These are phyloP conservation scores for Alternaria sp. DNA, from an alignment of 2,329 filamentous ascomycete species.

Conservation along the genomic window DNA sequence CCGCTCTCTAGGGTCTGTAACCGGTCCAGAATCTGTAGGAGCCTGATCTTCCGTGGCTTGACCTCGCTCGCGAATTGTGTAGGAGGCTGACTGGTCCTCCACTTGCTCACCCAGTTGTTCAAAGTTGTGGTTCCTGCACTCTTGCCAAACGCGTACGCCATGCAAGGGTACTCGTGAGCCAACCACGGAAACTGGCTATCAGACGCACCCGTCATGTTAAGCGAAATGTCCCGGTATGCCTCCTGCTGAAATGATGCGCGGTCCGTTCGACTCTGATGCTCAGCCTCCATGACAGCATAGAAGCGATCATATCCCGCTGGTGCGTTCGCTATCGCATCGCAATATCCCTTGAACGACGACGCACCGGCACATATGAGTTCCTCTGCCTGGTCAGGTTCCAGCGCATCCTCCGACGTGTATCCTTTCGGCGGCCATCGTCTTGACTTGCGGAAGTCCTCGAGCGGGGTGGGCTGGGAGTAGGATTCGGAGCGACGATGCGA, in stretches of 20 bases:
- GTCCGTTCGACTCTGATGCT: conserved; percentile 48
- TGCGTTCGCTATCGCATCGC: conserved; percentile 45
- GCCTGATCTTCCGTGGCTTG: conserved; percentile 65
- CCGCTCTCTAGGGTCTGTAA: conserved; percentile 51
- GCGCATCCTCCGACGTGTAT: conserved; percentile 39
- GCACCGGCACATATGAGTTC: conserved; percentile 48
- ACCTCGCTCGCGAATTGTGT: conserved; percentile 66
- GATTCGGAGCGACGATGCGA: conserved; percentile 41
- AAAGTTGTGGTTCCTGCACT: conserved; percentile 74
- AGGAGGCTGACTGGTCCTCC: conserved; percentile 61
- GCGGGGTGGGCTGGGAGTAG: conserved; percentile 45
- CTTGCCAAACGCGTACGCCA: conserved; percentile 69
- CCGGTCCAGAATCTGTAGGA: conserved; percentile 56
- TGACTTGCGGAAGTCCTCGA: conserved; percentile 46
- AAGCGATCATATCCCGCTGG: conserved; percentile 46
- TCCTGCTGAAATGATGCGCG: conserved; percentile 43
- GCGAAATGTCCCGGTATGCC: conserved; percentile 47
- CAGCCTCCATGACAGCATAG: conserved; percentile 50
- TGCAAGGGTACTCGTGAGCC: conserved; percentile 76
- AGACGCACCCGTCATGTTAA: conserved; percentile 45
- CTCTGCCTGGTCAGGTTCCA: conserved; percentile 43
- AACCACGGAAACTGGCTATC: conserved; percentile 64
- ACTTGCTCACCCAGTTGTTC: conserved; percentile 70
- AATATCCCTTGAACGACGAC: conserved; percentile 50
- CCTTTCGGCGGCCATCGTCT: conserved; percentile 50